Percentiles rank a stretch among this genome's conserved stretches.
phyloP scores from a whole-genome alignment of 169 alveolate genomes.

The Plasmodium gaboni region DNA sequence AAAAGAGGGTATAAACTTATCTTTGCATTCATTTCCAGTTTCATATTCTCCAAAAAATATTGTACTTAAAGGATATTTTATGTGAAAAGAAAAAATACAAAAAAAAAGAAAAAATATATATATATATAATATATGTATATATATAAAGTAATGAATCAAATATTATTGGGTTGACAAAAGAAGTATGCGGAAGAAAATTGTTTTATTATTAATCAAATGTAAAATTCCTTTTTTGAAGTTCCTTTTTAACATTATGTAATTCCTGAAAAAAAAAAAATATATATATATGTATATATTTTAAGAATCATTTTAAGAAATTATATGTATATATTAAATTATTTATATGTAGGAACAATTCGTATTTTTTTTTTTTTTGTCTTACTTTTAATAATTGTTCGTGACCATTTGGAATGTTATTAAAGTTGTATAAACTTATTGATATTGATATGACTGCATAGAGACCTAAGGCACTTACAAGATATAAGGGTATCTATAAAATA shows the following conservation, averaged over 20 bases:
- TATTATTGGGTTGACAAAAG: too few relatives aligned
- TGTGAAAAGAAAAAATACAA: not conserved
- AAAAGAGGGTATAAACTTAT: slow-evolving; percentile 10
- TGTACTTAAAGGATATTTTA: slow-evolving; percentile 43
- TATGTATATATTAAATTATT: too few relatives aligned
- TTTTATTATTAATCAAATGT: slow-evolving; percentile 17
- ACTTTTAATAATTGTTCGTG: slow-evolving; percentile 43
- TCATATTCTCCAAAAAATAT: slow-evolving; percentile 70
- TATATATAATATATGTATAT: not conserved
- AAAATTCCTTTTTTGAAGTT: slow-evolving; percentile 52
- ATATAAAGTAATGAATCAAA: not conserved
- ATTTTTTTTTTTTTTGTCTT: slow-evolving; percentile 7
- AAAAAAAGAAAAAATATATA: not conserved
- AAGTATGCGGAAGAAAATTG: too few relatives aligned
- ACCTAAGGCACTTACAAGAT: slow-evolving; percentile 23
- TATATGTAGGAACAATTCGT: too few relatives aligned
- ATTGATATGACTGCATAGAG: slow-evolving; percentile 32
- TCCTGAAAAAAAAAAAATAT: slow-evolving; percentile 33
- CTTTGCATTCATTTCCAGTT: slow-evolving; percentile 66
- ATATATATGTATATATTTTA: not conserved
- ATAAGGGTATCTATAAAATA: slow-evolving; percentile 56
- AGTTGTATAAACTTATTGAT: slow-evolving; percentile 56
- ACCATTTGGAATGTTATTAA: slow-evolving; percentile 64
- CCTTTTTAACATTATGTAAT: slow-evolving; percentile 32
- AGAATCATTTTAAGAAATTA: too few relatives aligned